Base-by-base conservation (phyloP, 352 stramenopile species). In the Phytophthora fragariaefolia region DNA sequence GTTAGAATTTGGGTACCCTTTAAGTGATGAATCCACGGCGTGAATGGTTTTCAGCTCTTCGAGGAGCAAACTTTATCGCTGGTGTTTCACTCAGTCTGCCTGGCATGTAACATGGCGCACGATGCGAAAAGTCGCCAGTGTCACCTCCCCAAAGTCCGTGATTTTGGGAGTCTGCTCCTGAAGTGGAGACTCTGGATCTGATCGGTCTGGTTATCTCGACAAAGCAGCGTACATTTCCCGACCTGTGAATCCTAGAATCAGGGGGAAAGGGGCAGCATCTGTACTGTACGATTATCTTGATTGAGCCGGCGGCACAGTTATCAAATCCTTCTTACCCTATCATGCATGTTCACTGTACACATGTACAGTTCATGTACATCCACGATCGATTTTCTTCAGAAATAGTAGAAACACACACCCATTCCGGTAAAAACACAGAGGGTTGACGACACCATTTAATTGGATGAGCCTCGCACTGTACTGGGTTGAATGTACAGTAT, bases 151-250 rank as follows among this genome's bases (percentile, higher is more conserved):
- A 49, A 24, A 30, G 20, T 20, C 3, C 12, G n/a, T n/a, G 55
- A 30, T 26, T 6, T 52, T 40, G 10, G 6, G 13, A 20, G 49
- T 60, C 58, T 66, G 47, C 27, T 36, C 15, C 18, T 51, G 27
- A 43, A 66, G 59, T 34, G 48, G 13, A 47, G 45, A 52, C 27
- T 10, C 18, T n/a, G 58, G 26, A 46, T 58, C 58, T 65, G 58
- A 27, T 65, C 58, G 58, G 46, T 59, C 58, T 65, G 58, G 55
- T 54, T 54, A 63, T 20, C 23, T 54, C 13, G 28, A 63, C 15
- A 63, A 36, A 54, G 36, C 38, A 43, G 36, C 36, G 36, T n/a
- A 43, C 36, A 43, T 43, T 43, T 43, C 36, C 36, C 36, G 7
- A 17, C 20, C 36, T 43, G 9, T 12, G 34, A 5, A 42, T 20